Evolutionary conservation across 164 flowering plant species (phyloP).

Genomic region (Umbellularia californica): DNA sequence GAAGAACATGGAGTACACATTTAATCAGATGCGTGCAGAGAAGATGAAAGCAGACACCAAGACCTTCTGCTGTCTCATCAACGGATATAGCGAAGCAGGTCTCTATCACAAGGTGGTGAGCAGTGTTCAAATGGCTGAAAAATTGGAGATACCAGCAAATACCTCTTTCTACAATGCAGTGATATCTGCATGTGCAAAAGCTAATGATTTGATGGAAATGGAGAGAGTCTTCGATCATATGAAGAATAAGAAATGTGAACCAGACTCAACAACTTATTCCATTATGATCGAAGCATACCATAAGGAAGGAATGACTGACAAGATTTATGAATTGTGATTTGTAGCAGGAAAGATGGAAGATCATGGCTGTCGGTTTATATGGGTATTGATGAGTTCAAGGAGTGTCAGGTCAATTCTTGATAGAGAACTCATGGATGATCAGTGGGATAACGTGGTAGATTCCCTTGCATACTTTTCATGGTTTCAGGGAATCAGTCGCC

Average conservation of each 20-base stretch:
- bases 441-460: neutral
- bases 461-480: neutral
- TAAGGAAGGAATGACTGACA: constrained; percentile 83
- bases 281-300: constrained; percentile 75
- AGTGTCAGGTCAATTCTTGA: constrained; percentile 5
- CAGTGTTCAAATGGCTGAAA: constrained; percentile 71
- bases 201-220: constrained; percentile 92
- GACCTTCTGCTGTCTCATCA: constrained; percentile 86
- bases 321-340: constrained; percentile 72
- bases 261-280: constrained; percentile 52
- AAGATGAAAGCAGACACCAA: constrained; percentile 85
- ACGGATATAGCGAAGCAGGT: constrained; percentile 84
- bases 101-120: constrained; percentile 82
- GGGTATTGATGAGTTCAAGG: constrained; percentile 13
- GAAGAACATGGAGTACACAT: constrained; percentile 82
- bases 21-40: constrained; percentile 92
- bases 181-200: constrained; percentile 83
- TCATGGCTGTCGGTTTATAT: constrained; percentile 16
- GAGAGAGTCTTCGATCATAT: constrained; percentile 75
- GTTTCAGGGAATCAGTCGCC: neutral
- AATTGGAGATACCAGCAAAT: constrained; percentile 71
- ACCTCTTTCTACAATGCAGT: constrained; percentile 76
- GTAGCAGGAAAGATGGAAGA: constrained; percentile 52
- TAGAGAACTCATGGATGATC: neutral
- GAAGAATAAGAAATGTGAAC: constrained; percentile 61